Base-by-base conservation (phyloP, 2,329 filamentous ascomycete species). In the Xylaria polymorpha region DNA sequence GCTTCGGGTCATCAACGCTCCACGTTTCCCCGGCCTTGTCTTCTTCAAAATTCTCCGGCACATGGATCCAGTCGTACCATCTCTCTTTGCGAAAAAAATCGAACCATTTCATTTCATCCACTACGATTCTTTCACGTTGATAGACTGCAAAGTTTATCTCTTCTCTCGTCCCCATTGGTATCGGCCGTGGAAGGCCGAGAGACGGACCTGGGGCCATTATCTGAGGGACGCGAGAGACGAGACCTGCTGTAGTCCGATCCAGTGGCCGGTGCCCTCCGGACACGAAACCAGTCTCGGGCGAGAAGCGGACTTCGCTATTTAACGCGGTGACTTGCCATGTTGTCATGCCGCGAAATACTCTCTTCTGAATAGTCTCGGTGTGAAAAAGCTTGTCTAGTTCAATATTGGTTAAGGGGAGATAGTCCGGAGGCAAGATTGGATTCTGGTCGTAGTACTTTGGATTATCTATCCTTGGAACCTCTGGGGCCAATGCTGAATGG, bases 401-500 rank as follows among this genome's bases (percentile, higher is more conserved):
- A 1, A 0, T 12, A 12, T 2, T 1, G 46, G 32, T 48, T 39
- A 39, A 25, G 15, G 65, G 59, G n/a, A 3, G 51, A 10, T 63
- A 2, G 48, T 3, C 5, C 4, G 22, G 3, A 44, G 20, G 7
- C 1, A 18, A 1, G 22, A 1, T 8, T 9, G 51, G 61, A 15
- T 35, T 10, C 55, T 35, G 66, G 39, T 68, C 56, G 41, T 68
- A 68, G 41, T 68, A 68, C 48, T 61, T 68, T 41, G 66, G 61
- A 50, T 68, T 15, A 15, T 32, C 15, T 61, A 68, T 48, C 22
- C 18, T 48, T 7, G 66, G 66, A 35, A 20, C 18, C 9, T 12
- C 9, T 4, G 61, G 61, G 1, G 61, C 61, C 1, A 68, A n/a
- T 41, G 20, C 1, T 8, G 25, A 29, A 29, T 29, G 25, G 3